These are phyloP conservation scores for Hygrophorus russula DNA, from an alignment of 768 basidiomycete genomes.

Conservation along the genomic window DNA sequence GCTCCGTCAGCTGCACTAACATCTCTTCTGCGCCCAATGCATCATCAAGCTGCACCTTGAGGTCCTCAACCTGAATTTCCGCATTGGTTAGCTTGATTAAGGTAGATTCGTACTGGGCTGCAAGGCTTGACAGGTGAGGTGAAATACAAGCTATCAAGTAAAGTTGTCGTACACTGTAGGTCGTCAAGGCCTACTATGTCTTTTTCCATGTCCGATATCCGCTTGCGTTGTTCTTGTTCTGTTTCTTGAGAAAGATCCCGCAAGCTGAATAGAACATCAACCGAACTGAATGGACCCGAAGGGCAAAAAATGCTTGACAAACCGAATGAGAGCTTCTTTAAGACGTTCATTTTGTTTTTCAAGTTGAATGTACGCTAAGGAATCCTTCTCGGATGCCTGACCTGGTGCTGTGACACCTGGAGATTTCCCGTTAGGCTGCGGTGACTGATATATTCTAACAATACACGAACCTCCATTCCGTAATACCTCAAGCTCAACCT, in stretches of 20 bases:
- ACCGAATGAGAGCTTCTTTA: constrained; percentile 90
- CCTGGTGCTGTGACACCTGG: constrained; percentile 13
- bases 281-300: background rate
- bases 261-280: constrained; percentile 33
- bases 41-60: constrained; percentile 91
- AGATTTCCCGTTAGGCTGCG: background rate
- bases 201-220: constrained; percentile 84
- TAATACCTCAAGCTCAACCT: constrained; percentile 77
- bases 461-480: constrained; percentile 32
- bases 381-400: constrained; percentile 32
- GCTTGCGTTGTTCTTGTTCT: constrained; percentile 71
- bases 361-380: constrained; percentile 70
- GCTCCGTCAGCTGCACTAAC: constrained; percentile 89
- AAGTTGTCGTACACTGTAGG: constrained; percentile 47
- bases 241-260: constrained; percentile 84
- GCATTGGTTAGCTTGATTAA: constrained; percentile 79
- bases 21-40: constrained; percentile 94
- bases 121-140: constrained; percentile 1
- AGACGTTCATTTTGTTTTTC: constrained; percentile 95
- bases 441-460: background rate
- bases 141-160: constrained; percentile 4
- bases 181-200: constrained; percentile 72
- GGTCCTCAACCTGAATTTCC: constrained; percentile 84
- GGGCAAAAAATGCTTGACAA: constrained; percentile 9
- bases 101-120: constrained; percentile 72